A percentile compares a stretch with the other conserved stretches of the same genome.
Conservation (phyloP, 164 flowering plant species). For the Chimonanthus praecox region DNA sequence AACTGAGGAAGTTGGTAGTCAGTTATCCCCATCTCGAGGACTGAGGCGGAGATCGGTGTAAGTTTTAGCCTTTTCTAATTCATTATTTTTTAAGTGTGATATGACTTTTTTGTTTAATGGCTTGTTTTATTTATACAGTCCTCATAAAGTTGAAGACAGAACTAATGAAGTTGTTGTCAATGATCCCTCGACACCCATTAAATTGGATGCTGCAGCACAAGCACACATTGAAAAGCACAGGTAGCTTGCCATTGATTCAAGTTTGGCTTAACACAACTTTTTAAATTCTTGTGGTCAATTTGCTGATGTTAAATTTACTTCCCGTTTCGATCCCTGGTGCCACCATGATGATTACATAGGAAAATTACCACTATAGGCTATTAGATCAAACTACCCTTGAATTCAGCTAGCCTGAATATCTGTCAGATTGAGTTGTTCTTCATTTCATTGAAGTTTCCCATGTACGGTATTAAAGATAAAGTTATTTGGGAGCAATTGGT, state of each 20-base stretch:
- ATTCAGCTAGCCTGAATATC: not conserved
- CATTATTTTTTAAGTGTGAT: not conserved
- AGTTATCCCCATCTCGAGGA: conserved; percentile 34
- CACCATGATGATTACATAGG: not conserved
- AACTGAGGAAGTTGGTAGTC: conserved; percentile 24
- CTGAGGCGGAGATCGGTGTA: conserved; percentile 56
- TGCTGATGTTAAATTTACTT: not conserved
- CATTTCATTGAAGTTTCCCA: not conserved
- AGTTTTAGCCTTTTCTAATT: conserved; percentile 13
- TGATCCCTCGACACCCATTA: conserved; percentile 36
- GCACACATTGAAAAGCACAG: conserved; percentile 69
- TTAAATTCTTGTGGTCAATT: not conserved
- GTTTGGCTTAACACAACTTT: not conserved
- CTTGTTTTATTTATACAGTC: conserved; percentile 26
- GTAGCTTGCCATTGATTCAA: conserved; percentile 18
- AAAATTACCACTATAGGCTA: not conserved
- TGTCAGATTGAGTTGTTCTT: not conserved
- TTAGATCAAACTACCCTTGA: not conserved
- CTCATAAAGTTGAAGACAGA: conserved; percentile 31
- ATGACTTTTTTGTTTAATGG: not conserved
- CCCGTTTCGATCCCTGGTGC: not conserved
- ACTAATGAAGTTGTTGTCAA: conserved; percentile 20
- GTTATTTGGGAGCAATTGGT: not conserved
- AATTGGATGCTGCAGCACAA: conserved; percentile 54
- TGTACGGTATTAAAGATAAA: not conserved